Conservation (phyloP, 495 filamentous ascomycete genomes). For the Penicillium nucicola region DNA sequence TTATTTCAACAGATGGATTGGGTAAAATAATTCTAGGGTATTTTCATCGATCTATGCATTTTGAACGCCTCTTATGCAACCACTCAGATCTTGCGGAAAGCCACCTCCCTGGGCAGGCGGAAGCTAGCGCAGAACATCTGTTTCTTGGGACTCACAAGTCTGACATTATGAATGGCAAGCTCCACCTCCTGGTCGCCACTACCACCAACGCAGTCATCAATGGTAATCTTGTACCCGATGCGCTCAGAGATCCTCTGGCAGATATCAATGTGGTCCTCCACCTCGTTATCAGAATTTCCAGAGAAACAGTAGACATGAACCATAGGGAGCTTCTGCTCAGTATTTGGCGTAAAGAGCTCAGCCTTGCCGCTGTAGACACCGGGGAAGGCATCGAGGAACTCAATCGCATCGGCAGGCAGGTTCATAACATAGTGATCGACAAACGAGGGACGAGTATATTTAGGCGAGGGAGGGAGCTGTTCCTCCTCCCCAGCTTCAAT, state of each 20-base stretch:
- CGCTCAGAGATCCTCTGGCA: slow-evolving; percentile 64
- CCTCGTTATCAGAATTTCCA: slow-evolving; percentile 68
- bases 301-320: slow-evolving; percentile 92
- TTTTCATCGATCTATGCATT: slow-evolving; percentile 5
- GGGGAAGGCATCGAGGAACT: slow-evolving; percentile 80
- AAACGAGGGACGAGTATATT: slow-evolving; percentile 56
- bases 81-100: slow-evolving; percentile 50
- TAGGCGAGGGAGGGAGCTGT: slow-evolving; percentile 35
- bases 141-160: slow-evolving; percentile 90
- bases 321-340: slow-evolving; percentile 62
- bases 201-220: slow-evolving; percentile 50
- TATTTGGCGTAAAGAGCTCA: slow-evolving; percentile 60
- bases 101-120: slow-evolving; percentile 74
- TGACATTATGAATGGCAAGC: slow-evolving; percentile 69
- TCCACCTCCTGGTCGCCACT: slow-evolving; percentile 47
- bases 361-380: slow-evolving; percentile 74
- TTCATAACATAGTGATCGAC: slow-evolving; percentile 97
- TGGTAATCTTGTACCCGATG: slow-evolving; percentile 58
- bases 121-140: slow-evolving; percentile 96
- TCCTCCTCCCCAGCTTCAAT: slow-evolving; percentile 12
- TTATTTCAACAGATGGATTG: neutral
- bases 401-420: slow-evolving; percentile 81
- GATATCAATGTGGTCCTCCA: slow-evolving; percentile 57
- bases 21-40: slow-evolving; percentile 1
- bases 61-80: slow-evolving; percentile 14